phyloP scores from a whole-genome alignment of 2,329 filamentous ascomycete genomes.

The Phoma sp. region DNA sequence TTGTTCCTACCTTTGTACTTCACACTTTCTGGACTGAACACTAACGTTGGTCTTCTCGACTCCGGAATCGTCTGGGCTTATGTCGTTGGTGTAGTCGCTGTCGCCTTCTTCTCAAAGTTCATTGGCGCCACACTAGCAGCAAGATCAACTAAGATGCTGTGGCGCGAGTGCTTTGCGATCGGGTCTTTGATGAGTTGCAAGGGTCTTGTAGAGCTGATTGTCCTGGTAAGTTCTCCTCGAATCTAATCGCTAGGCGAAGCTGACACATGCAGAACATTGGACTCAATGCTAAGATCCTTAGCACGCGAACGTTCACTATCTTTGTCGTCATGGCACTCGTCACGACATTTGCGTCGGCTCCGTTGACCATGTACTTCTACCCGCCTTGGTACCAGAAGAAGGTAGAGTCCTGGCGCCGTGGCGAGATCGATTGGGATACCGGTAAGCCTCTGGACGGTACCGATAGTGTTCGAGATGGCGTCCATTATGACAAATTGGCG shows the following conservation, averaged over 20 bases:
- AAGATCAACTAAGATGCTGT: conserved; percentile 75
- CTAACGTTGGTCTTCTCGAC: conserved; percentile 83
- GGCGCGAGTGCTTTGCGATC: conserved; percentile 89
- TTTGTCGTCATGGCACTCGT: conserved; percentile 93
- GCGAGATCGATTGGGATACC: conserved; percentile 87
- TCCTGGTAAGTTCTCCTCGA: conserved; percentile 68
- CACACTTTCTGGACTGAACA: conserved; percentile 86
- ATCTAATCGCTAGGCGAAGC: not conserved
- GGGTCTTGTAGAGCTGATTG: conserved; percentile 91
- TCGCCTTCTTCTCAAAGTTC: conserved; percentile 87
- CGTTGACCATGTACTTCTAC: conserved; percentile 75
- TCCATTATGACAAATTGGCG: conserved; percentile 58
- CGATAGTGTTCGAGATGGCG: conserved; percentile 50
- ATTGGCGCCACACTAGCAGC: conserved; percentile 82
- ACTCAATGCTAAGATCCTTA: conserved; percentile 81
- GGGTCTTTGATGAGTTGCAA: conserved; percentile 96
- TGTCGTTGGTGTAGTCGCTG: conserved; percentile 78
- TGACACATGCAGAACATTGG: conserved; percentile 71
- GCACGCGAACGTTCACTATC: conserved; percentile 83
- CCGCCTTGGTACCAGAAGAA: conserved; percentile 79
- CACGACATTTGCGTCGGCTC: conserved; percentile 84
- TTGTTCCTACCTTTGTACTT: conserved; percentile 93
- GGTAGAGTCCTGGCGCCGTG: conserved; percentile 75
- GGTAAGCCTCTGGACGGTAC: conserved; percentile 54
- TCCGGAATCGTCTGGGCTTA: conserved; percentile 87